A percentile compares a stretch with the other conserved stretches of the same genome.
These are phyloP conservation scores for Fagopyrum homotropicum DNA, from an alignment of 148 eudicot species.

Conservation along the genomic window DNA sequence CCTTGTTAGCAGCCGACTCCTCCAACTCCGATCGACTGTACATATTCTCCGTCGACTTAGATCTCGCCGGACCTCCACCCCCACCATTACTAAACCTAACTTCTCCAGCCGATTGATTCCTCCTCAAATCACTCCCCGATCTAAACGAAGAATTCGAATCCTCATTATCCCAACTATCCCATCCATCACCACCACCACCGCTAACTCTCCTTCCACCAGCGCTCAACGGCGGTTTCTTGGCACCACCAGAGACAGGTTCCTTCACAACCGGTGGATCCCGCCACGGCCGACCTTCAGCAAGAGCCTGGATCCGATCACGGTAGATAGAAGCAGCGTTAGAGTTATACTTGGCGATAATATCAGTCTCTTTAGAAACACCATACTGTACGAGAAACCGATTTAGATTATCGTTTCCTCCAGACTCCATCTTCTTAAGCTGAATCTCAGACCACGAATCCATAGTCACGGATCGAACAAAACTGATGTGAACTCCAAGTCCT, in stretches of 20 bases:
- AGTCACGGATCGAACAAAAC: conserved; percentile 78
- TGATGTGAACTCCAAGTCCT: conserved; percentile 75
- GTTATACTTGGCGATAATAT: conserved; percentile 68
- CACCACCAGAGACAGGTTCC: conserved; percentile 21
- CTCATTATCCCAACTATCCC: conserved; percentile 77
- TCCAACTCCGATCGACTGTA: conserved; percentile 59
- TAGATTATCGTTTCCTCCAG: conserved; percentile 57
- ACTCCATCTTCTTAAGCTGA: conserved; percentile 83
- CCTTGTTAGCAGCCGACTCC: conserved; percentile 83
- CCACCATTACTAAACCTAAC: conserved; percentile 41
- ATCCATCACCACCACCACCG: conserved; percentile 30
- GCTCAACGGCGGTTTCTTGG: conserved; percentile 10
- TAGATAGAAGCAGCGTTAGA: conserved; percentile 68
- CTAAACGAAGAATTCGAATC: conserved; percentile 32
- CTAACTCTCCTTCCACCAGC: background rate
- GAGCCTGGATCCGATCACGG: conserved; percentile 64
- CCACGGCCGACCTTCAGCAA: conserved; percentile 81
- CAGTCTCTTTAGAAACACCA: conserved; percentile 68
- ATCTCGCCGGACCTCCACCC: conserved; percentile 39
- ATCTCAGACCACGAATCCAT: conserved; percentile 99
- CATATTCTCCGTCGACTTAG: conserved; percentile 63
- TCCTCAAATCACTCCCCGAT: conserved; percentile 40
- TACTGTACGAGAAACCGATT: conserved; percentile 45
- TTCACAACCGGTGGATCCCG: conserved; percentile 82
- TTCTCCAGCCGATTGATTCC: conserved; percentile 69